A percentile compares a stretch with the other conserved stretches of the same genome.
phyloP scores from a whole-genome alignment of 495 filamentous ascomycete genomes.

The Apodospora peruviana region DNA sequence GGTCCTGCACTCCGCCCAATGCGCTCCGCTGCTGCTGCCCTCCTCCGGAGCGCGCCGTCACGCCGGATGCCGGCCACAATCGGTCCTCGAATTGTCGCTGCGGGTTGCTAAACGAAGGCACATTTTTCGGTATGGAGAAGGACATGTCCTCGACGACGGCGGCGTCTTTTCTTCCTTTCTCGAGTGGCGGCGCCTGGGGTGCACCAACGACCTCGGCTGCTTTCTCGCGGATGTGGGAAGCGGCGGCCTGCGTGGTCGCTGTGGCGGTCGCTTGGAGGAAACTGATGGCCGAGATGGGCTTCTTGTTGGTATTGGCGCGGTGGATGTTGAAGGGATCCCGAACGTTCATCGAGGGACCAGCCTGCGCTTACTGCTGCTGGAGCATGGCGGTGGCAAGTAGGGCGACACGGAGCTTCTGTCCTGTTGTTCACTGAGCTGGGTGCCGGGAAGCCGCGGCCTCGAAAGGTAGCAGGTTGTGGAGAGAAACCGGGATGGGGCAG shows the following conservation, averaged over 20 bases:
- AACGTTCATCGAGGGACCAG: constrained; percentile 38
- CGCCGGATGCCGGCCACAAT: constrained; percentile 51
- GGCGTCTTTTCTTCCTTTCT: constrained; percentile 19
- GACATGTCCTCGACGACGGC: constrained; percentile 52
- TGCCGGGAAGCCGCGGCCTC: neutral
- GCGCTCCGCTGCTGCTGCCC: constrained; percentile 29
- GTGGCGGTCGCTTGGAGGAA: constrained; percentile 36
- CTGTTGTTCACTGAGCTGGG: neutral
- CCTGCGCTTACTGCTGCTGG: neutral
- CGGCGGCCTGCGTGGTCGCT: constrained; percentile 25
- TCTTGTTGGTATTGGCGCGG: constrained; percentile 14
- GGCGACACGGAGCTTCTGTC: neutral
- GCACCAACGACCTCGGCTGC: constrained; percentile 33
- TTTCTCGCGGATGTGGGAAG: constrained; percentile 32
- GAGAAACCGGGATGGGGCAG: no score
- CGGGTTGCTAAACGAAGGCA: constrained; percentile 64
- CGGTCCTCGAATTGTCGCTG: constrained; percentile 64
- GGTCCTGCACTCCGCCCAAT: constrained; percentile 40
- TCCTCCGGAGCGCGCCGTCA: constrained; percentile 12
- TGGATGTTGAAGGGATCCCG: constrained; percentile 48
- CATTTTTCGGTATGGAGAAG: constrained; percentile 60
- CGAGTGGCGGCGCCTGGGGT: constrained; percentile 26
- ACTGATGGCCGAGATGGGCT: constrained; percentile 32
- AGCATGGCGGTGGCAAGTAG: neutral
- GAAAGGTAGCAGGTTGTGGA: no score